phyloP scores from a whole-genome alignment of 495 filamentous ascomycete genomes.

The Tuber umbilicatum region DNA sequence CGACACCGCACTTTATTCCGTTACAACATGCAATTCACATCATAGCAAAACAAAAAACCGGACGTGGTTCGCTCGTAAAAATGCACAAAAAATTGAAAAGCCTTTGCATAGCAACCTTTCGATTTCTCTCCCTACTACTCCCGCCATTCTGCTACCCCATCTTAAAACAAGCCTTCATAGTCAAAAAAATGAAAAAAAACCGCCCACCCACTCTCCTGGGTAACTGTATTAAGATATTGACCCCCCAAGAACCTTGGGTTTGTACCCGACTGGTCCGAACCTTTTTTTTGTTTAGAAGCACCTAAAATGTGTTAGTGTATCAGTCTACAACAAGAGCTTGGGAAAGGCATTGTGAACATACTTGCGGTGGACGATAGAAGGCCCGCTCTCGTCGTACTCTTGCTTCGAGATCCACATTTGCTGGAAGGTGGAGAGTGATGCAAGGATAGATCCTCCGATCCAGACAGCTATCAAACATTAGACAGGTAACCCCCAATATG shows the following conservation, averaged over 20 bases:
- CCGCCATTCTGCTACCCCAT: slow-evolving; percentile 14
- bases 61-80: slow-evolving; percentile 15
- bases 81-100: slow-evolving; percentile 22
- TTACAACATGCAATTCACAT: slow-evolving; percentile 37
- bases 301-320: slow-evolving; percentile 26
- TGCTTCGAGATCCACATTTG: slow-evolving; percentile 99
- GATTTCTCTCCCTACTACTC: slow-evolving; percentile 15
- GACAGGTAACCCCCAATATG: background rate
- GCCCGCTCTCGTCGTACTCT: slow-evolving; percentile 99
- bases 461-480: slow-evolving; percentile 59
- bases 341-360: slow-evolving; percentile 43
- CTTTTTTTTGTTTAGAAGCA: slow-evolving; percentile 41
- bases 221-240: slow-evolving; percentile 31
- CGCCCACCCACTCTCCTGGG: slow-evolving; percentile 7
- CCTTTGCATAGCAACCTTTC: slow-evolving; percentile 30
- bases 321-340: background rate
- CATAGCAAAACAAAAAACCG: slow-evolving; percentile 31
- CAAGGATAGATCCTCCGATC: slow-evolving; percentile 99
- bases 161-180: slow-evolving; percentile 12
- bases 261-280: slow-evolving; percentile 18
- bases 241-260: slow-evolving; percentile 24
- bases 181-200: slow-evolving; percentile 12
- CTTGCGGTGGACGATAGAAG: slow-evolving; percentile 99
- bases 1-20: slow-evolving; percentile 40
- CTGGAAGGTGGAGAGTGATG: slow-evolving; percentile 99